Conservation (phyloP, 345 rosid genomes). For the Eucalyptus coolabah region DNA sequence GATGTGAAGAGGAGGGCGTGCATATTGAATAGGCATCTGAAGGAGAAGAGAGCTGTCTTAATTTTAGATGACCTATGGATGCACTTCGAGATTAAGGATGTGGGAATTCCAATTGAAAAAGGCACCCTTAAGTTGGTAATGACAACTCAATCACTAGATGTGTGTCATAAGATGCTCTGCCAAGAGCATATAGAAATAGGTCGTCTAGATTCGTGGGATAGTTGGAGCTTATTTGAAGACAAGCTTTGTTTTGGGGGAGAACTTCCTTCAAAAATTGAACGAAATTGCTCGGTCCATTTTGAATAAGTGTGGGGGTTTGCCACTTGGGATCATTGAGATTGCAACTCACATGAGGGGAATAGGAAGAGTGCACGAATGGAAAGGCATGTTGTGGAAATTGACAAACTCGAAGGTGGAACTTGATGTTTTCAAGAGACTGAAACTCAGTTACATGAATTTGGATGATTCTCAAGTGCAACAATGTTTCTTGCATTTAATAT, state of each 20-base stretch:
- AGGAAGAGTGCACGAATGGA: not conserved
- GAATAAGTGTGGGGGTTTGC: not conserved
- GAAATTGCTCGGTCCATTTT: not conserved
- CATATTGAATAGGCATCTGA: not conserved
- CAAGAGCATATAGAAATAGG: not conserved
- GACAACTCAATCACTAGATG: not conserved
- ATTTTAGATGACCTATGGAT: not conserved
- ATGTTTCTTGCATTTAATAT: conserved; percentile 9
- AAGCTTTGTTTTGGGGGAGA: not conserved
- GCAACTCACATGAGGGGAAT: conserved; percentile 5
- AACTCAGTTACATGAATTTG: not conserved
- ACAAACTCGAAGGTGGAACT: not conserved
- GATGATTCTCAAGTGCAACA: not conserved
- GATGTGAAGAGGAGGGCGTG: not conserved
- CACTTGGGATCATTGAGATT: not conserved
- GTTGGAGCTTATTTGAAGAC: accelerated
- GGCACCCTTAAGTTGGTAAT: not conserved
- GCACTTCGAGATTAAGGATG: not conserved
- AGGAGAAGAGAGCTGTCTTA: not conserved
- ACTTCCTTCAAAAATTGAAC: not conserved
- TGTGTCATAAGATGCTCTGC: not conserved
- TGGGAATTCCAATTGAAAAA: not conserved
- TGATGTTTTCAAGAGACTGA: not conserved
- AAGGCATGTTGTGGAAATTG: not conserved
- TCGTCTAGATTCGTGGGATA: accelerated